Percentiles rank a stretch among this genome's conserved stretches.
phyloP scores from a whole-genome alignment of 139 green algal genomes.

The Tetradesmus lagerheimii region DNA sequence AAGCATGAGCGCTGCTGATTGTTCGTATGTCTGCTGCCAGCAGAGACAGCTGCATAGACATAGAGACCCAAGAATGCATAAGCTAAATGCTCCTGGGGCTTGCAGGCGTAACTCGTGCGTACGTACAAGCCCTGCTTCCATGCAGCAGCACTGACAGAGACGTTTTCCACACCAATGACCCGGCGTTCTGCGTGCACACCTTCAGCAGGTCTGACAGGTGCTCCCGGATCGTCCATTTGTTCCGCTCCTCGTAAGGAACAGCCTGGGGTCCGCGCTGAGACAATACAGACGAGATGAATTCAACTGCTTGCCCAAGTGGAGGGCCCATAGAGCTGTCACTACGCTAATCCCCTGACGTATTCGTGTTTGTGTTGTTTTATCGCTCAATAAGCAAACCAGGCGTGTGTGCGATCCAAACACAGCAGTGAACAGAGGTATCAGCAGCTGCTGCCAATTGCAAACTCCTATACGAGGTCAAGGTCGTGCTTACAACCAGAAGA shows the following conservation, averaged over 20 bases:
- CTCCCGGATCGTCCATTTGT: slow-evolving; percentile 76
- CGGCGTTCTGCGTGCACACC: slow-evolving; percentile 48
- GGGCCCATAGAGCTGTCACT: neutral
- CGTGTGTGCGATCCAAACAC: neutral
- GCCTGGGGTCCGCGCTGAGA: slow-evolving; percentile 62
- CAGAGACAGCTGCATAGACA: neutral
- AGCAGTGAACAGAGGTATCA: neutral
- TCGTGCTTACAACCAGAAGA: neutral
- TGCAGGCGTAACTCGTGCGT: neutral
- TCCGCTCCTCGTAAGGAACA: slow-evolving; percentile 73
- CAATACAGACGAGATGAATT: slow-evolving; percentile 62
- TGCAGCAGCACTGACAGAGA: neutral
- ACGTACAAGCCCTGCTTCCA: neutral
- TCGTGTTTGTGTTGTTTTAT: neutral
- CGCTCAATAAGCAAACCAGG: neutral
- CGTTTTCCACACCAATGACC: neutral
- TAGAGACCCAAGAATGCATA: neutral
- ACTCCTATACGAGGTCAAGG: neutral
- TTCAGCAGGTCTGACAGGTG: slow-evolving; percentile 78
- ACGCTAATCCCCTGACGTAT: no score
- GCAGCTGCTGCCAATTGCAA: neutral
- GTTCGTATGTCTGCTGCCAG: neutral
- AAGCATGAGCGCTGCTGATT: neutral
- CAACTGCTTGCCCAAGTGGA: slow-evolving; percentile 15
- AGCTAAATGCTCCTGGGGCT: neutral